phyloP scores from a whole-genome alignment of 106 monocot genomes.

The Dendrobium officinale region DNA sequence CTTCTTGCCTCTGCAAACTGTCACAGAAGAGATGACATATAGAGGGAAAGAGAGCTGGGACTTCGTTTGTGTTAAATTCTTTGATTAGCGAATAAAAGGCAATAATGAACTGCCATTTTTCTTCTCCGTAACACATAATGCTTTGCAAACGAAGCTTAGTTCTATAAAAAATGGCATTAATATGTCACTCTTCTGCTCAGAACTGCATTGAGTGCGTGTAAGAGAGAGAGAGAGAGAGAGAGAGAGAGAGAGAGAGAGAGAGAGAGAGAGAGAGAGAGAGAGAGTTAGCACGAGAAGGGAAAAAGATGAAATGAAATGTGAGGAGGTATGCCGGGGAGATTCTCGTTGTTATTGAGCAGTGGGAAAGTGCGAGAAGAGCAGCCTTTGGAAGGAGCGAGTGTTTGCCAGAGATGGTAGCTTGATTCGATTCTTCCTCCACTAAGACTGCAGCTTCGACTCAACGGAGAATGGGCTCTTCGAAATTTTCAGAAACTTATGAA shows the following conservation, averaged over 20 bases:
- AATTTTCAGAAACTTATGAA: no score
- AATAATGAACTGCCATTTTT: background rate
- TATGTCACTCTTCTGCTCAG: background rate
- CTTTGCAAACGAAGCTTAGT: background rate
- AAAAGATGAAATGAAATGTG: background rate
- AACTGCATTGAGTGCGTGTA: background rate
- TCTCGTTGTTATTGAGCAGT: conserved; percentile 8
- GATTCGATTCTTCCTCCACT: conserved; percentile 4
- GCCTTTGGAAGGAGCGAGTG: conserved; percentile 10
- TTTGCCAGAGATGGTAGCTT: background rate
- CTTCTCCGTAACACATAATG: background rate
- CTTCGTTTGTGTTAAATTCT: background rate
- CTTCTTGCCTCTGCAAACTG: no score
- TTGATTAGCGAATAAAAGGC: background rate
- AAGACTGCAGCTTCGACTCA: background rate
- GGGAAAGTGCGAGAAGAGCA: conserved; percentile 11
- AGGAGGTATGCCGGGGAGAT: background rate
- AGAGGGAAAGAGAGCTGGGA: no score
- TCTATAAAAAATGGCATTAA: background rate
- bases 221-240: conserved; percentile 1
- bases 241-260: background rate
- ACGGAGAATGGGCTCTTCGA: no score
- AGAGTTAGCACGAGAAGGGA: background rate
- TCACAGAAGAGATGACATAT: no score
- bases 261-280: background rate